Base-by-base conservation (phyloP, 139 green algal species). In the Edaphochlamys debaryana region DNA sequence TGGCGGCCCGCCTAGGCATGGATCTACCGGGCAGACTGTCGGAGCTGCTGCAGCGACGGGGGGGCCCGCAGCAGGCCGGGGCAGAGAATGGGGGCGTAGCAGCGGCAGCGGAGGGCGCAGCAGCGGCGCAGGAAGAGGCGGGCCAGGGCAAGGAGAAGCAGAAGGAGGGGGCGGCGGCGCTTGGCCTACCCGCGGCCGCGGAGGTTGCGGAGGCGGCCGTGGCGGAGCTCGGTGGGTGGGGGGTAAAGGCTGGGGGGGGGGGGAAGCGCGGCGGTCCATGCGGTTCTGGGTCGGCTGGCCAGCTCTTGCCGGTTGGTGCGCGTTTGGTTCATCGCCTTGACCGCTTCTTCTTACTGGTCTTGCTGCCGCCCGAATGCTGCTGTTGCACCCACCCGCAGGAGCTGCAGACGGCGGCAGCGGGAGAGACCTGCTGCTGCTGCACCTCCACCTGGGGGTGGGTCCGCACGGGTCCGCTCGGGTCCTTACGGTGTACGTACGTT, bases 381-480 rank as follows among this genome's bases (percentile, higher is more conserved):
- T n/a, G 13, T 54, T 9, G 11, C 48, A n/a, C n/a, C n/a, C n/a
- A n/a, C 48, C 48, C 50, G 84, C 40, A 88, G 75, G 45, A 50
- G 48, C 76, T 25, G 38, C 83, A 9, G 60, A 90, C 36, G 67
- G 72, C 25, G 78, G 34, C 58, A 81, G 69, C 58, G 82, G 60
- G 5, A 25, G 68, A 0, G 86, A 90, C 60, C 67, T 91, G 84
- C 48, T 90, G 58, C 29, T 87, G 62, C 29, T 90, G 63, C 87
- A 89, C 54, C 3, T 85, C 27, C 79, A 90, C 56, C 58, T 71
- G 27, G 36, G n/a, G n/a, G n/a, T n/a, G n/a, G n/a, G n/a, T n/a
- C n/a, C n/a, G n/a, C n/a, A n/a, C n/a, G n/a, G n/a, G n/a, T n/a
- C n/a, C n/a, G n/a, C n/a, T n/a, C n/a, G n/a, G n/a, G n/a, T n/a